A percentile compares a stretch with the other conserved stretches of the same genome.
These are phyloP conservation scores for Voacanga thouarsii DNA, from an alignment of 257 asterid species.

Conservation along the genomic window DNA sequence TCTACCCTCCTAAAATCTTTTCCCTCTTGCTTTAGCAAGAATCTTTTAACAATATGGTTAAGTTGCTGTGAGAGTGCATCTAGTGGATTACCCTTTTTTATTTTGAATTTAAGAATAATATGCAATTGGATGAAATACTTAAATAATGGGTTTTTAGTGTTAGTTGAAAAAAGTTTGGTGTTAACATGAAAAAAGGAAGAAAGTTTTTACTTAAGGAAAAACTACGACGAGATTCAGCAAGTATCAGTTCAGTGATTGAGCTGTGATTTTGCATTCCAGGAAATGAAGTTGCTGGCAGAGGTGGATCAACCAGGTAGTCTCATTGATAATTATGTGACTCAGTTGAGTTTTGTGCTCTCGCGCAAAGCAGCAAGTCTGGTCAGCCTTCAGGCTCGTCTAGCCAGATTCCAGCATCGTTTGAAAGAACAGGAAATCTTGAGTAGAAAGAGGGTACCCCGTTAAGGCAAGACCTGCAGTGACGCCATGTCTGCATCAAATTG, in stretches of 20 bases:
- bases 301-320: constrained; percentile 97
- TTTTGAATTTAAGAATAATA: not conserved
- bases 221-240: not conserved
- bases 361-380: constrained; percentile 93
- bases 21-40: not conserved
- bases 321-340: constrained; percentile 80
- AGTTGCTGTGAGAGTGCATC: not conserved
- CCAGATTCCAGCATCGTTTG: constrained; percentile 92
- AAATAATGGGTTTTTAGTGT: not conserved
- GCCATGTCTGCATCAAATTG: not conserved
- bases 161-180: not conserved
- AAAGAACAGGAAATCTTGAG: constrained; percentile 93
- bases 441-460: constrained; percentile 75
- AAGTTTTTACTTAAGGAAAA: not conserved
- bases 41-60: not conserved
- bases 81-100: not conserved
- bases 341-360: constrained; percentile 80
- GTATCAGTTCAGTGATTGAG: not conserved
- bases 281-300: constrained; percentile 91
- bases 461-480: constrained; percentile 8
- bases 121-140: not conserved
- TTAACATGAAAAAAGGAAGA: not conserved
- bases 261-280: constrained; percentile 45
- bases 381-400: constrained; percentile 96
- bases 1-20: not conserved